A percentile compares a stretch with the other conserved stretches of the same genome.
These are phyloP conservation scores for Chlorella sp. DNA, from an alignment of 139 green algal species.

Conservation along the genomic window DNA sequence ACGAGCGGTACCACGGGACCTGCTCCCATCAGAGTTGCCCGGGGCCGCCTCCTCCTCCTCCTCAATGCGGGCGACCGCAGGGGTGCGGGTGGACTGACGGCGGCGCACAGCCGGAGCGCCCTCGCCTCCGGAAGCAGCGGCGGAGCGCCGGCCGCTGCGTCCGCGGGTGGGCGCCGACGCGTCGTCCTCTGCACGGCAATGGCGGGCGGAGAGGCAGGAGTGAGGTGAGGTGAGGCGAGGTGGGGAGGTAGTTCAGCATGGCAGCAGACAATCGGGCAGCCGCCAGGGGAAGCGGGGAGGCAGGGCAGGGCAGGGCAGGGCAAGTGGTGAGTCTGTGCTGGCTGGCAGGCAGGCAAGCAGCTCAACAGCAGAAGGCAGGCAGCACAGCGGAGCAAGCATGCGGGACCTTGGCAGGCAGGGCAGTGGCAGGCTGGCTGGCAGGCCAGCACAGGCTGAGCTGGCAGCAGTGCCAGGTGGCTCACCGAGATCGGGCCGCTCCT, in stretches of 20 bases:
- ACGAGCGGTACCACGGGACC: neutral
- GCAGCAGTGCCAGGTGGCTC: neutral
- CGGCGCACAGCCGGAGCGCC: neutral
- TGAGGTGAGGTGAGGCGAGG: neutral
- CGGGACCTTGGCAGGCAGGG: too few relatives aligned
- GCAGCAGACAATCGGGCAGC: too few relatives aligned
- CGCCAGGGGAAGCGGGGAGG: too few relatives aligned
- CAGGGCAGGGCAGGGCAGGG: too few relatives aligned
- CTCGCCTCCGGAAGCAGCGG: neutral
- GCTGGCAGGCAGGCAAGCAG: neutral
- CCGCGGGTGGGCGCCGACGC: constrained; percentile 4
- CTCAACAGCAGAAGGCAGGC: too few relatives aligned
- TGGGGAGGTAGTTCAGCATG: neutral
- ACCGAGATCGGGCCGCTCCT: neutral
- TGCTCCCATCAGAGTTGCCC: neutral
- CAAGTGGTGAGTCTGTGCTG: too few relatives aligned
- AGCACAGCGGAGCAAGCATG: too few relatives aligned
- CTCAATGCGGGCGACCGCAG: neutral
- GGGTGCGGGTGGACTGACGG: constrained; percentile 17
- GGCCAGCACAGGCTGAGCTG: neutral
- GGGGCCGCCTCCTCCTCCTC: neutral
- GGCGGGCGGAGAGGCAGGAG: neutral
- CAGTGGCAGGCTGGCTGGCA: neutral
- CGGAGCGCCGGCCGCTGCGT: neutral
- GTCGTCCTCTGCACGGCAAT: neutral